Conservation (phyloP, 2,329 filamentous ascomycete species). For the Cercospora nicotianae region DNA sequence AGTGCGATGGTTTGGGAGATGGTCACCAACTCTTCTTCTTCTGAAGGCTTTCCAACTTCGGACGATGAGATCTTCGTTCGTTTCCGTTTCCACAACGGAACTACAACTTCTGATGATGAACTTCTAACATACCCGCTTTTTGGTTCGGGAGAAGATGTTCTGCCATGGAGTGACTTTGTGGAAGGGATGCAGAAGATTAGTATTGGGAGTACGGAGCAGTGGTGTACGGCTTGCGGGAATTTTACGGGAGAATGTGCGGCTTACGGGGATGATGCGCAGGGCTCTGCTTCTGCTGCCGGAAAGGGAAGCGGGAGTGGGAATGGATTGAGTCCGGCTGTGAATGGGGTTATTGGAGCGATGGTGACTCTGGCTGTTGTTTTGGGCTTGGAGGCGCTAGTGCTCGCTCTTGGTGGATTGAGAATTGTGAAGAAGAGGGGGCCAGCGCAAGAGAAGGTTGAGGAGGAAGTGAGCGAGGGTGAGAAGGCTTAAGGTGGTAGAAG, state of each 20-base stretch:
- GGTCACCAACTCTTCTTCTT: constrained; percentile 54
- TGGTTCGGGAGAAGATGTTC: constrained; percentile 54
- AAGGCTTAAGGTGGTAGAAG: not conserved
- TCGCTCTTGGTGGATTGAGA: constrained; percentile 59
- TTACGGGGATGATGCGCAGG: constrained; percentile 28
- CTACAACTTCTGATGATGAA: constrained; percentile 46
- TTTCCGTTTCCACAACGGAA: constrained; percentile 65
- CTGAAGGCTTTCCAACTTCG: constrained; percentile 39
- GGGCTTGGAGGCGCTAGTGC: constrained; percentile 54
- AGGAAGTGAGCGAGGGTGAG: not conserved
- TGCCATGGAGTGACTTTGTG: constrained; percentile 71
- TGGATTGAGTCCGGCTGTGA: constrained; percentile 68
- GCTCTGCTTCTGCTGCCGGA: constrained; percentile 31
- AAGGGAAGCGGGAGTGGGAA: constrained; percentile 32
- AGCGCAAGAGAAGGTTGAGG: not conserved
- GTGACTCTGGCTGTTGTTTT: constrained; percentile 66
- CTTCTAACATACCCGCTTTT: constrained; percentile 61
- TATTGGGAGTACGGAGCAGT: constrained; percentile 62
- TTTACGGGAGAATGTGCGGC: constrained; percentile 65
- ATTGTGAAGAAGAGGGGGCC: constrained; percentile 56
- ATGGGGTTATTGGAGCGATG: constrained; percentile 75
- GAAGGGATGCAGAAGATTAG: constrained; percentile 64
- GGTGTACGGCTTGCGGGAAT: constrained; percentile 77
- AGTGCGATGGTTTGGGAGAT: constrained; percentile 78
- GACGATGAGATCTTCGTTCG: constrained; percentile 56